A percentile compares a stretch with the other conserved stretches of the same genome.
phyloP scores from a whole-genome alignment of 352 stramenopile genomes.

The Phytophthora sp. region DNA sequence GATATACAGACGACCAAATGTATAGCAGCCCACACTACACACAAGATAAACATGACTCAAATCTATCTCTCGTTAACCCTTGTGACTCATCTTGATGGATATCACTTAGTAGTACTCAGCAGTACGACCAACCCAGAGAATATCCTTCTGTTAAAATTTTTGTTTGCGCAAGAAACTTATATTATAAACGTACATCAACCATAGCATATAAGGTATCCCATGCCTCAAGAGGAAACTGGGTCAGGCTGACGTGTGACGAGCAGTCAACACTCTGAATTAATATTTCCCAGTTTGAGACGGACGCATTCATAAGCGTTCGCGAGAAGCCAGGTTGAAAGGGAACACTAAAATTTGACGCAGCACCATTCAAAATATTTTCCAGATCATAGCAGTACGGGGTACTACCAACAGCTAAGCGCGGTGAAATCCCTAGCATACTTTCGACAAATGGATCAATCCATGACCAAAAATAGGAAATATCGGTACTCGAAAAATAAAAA shows the following conservation, averaged over 20 bases:
- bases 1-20: too few relatives aligned
- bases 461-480: constrained; percentile 18
- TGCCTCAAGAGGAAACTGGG: not conserved
- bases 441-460: constrained; percentile 15
- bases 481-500: constrained; percentile 6
- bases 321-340: not conserved
- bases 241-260: not conserved
- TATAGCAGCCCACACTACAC: too few relatives aligned
- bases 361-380: constrained; percentile 4
- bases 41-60: too few relatives aligned
- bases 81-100: too few relatives aligned
- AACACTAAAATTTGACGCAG: not conserved
- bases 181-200: too few relatives aligned
- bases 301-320: constrained; percentile 9
- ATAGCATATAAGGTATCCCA: too few relatives aligned
- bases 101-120: too few relatives aligned
- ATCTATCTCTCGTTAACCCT: too few relatives aligned
- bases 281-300: constrained; percentile 5
- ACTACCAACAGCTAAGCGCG: not conserved
- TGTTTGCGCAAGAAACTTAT: too few relatives aligned
- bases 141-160: too few relatives aligned
- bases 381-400: constrained; percentile 9
- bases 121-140: too few relatives aligned
- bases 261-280: not conserved
- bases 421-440: not conserved